These are phyloP conservation scores for Ganoderma leucocontextum DNA, from an alignment of 1,284 basidiomycete genomes.

Conservation along the genomic window DNA sequence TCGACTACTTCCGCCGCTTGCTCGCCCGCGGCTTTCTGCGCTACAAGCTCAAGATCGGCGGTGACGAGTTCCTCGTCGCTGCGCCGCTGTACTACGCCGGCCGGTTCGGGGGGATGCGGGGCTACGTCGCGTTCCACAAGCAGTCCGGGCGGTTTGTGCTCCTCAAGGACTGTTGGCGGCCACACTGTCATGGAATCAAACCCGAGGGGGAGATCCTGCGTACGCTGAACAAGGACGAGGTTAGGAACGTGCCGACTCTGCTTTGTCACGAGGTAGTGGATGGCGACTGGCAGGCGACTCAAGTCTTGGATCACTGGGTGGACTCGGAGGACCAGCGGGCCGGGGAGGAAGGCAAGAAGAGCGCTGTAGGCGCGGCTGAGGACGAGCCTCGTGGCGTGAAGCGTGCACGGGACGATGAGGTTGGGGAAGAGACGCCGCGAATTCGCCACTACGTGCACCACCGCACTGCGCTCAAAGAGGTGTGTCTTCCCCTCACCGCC, in stretches of 20 bases:
- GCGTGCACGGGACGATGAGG: too few species aligned
- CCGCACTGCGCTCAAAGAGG: neutral
- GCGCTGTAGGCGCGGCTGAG: neutral
- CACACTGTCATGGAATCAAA: neutral
- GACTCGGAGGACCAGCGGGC: neutral
- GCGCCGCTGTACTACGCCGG: conserved; percentile 5
- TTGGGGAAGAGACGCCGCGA: too few species aligned
- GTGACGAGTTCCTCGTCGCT: conserved; percentile 13
- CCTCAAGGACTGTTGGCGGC: conserved; percentile 25
- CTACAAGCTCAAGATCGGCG: conserved; percentile 2
- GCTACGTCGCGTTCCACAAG: conserved; percentile 12
- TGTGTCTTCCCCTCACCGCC: conserved; percentile 6
- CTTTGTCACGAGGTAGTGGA: conserved; percentile 4
- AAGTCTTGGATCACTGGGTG: neutral
- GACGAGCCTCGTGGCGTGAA: too few species aligned
- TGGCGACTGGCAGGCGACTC: neutral
- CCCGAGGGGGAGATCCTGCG: conserved; percentile 15
- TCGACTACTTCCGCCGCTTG: conserved; percentile 2
- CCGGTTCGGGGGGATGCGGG: conserved; percentile 12
- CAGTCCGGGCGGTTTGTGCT: neutral
- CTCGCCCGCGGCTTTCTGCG: conserved; percentile 1
- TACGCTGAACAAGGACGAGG: neutral
- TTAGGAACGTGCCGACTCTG: conserved; percentile 11
- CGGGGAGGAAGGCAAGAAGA: too few species aligned
- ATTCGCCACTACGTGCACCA: too few species aligned